Evolutionary conservation across 169 alveolate species (phyloP).

Genomic region (Plasmodium relictum): DNA sequence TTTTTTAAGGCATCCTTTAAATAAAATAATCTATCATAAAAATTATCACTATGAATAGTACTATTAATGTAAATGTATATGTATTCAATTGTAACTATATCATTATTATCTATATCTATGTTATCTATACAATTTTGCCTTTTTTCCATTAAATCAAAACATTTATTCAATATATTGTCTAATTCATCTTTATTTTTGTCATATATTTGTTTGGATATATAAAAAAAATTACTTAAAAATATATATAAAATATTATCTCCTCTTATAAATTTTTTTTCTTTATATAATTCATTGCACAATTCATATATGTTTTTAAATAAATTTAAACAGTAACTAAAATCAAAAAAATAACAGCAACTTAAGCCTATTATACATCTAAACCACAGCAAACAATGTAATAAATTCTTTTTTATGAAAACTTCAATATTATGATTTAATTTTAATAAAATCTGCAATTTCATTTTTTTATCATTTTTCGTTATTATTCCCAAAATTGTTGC

Average conservation of each 20-base stretch:
- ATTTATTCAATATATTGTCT: conserved; percentile 28
- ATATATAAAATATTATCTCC: conserved; percentile 64
- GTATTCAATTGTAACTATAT: conserved; percentile 50
- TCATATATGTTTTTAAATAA: conserved; percentile 48
- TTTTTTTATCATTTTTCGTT: conserved; percentile 58
- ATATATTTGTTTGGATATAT: conserved; percentile 66
- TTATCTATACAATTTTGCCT: conserved; percentile 67
- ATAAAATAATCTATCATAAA: conserved; percentile 71
- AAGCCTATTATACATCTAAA: conserved; percentile 67
- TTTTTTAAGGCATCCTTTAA: conserved; percentile 46
- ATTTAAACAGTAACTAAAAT: conserved; percentile 48
- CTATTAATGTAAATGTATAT: conserved; percentile 66
- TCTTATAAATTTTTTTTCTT: conserved; percentile 54
- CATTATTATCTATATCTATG: conserved; percentile 70
- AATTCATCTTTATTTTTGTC: conserved; percentile 53
- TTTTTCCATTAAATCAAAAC: conserved; percentile 67
- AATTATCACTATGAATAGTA: conserved; percentile 74
- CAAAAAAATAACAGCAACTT: conserved; percentile 64
- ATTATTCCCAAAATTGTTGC: conserved; percentile 74
- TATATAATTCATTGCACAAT: conserved; percentile 57
- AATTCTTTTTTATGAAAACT: conserved; percentile 54
- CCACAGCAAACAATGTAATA: conserved; percentile 66
- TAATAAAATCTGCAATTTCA: conserved; percentile 45
- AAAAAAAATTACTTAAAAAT: conserved; percentile 76
- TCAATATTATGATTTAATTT: conserved; percentile 74